Conservation (phyloP, 2,329 filamentous ascomycete genomes). For the Nemania sp. region DNA sequence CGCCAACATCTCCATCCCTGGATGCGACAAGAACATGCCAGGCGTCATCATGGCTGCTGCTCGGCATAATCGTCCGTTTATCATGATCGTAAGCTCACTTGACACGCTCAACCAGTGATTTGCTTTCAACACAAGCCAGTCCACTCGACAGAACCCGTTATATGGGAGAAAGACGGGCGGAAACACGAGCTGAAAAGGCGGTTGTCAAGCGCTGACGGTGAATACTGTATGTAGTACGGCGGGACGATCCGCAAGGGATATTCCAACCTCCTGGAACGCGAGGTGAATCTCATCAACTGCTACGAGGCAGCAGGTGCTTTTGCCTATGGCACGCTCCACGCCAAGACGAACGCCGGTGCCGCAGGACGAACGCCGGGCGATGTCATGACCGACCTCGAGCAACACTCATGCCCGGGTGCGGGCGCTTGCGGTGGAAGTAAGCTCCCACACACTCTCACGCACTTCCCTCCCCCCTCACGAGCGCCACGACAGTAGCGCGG, state of each 20-base stretch:
- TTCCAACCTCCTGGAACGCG: conserved; percentile 72
- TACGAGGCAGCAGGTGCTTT: conserved; percentile 88
- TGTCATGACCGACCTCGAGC: conserved; percentile 82
- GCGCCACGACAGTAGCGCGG: not conserved
- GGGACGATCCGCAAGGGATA: conserved; percentile 90
- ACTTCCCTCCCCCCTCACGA: not conserved
- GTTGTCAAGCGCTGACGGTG: not conserved
- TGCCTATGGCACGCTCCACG: conserved; percentile 75
- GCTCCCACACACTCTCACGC: not conserved
- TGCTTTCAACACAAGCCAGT: not conserved
- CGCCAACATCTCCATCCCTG: conserved; percentile 89
- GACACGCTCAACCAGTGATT: not conserved
- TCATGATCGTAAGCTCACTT: conserved; percentile 69
- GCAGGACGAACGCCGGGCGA: conserved; percentile 72
- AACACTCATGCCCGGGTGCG: conserved; percentile 74
- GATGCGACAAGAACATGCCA: conserved; percentile 98
- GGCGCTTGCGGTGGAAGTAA: conserved; percentile 71
- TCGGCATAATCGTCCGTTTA: conserved; percentile 85
- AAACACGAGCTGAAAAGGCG: not conserved
- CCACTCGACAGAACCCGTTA: not conserved
- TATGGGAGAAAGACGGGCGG: not conserved
- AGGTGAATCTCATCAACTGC: conserved; percentile 86
- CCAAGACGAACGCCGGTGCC: conserved; percentile 64
- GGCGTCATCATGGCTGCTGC: conserved; percentile 89
- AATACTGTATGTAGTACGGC: conserved; percentile 61